Evolutionary conservation across 495 filamentous ascomycete genomes (phyloP), one percentile per base, ranked within the genome.

Genomic region (Paragyromitra xinjiangensis): DNA sequence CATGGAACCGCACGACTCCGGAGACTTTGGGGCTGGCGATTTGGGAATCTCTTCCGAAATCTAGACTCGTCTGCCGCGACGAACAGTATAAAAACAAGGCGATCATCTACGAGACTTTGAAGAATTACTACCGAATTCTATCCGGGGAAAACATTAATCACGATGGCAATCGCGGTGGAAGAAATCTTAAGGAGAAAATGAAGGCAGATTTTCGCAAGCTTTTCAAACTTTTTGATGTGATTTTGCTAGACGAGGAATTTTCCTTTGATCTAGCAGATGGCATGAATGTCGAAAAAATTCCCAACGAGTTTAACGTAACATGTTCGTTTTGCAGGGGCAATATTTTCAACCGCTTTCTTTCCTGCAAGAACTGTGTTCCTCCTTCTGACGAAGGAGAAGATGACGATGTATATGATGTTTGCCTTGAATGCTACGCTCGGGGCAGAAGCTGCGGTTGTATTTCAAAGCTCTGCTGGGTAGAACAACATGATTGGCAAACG

Each of bases 11-110:
- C n/a, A 97, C 92, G 0, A 98, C 94, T 0, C 92, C 92, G 4
- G 93, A 98, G 75, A 97, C 95, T 0, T 85, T 99, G 0, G 90
- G 93, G 64, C 85, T 95, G 84, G 95, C 95, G 0, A 84, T 99
- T 29, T 87, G 89, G 64, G 95, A 97, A 84, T 93, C 94, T 0
- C 85, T 99, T 3, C 93, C 93, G 0, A 92, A 93, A 71, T 92
- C 95, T 4, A 88, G 94, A 26, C 88, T 97, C 80, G 94, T 98
- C 39, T 98, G 95, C 82, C 93, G 95, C n/a, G 95, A 99, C 75
- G 95, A 99, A 80, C 93, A 97, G 82, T 99, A 99, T 86, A 99
- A 98, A 83, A 97, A 95, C 85, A 97, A 97, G 81, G 92, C 94
- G 19, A 98, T 98, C 72, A 87, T 98, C 37, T 97, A 91, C 81